Evolutionary conservation across 495 filamentous ascomycete genomes (phyloP).

Genomic region (Neurospora sp.): DNA sequence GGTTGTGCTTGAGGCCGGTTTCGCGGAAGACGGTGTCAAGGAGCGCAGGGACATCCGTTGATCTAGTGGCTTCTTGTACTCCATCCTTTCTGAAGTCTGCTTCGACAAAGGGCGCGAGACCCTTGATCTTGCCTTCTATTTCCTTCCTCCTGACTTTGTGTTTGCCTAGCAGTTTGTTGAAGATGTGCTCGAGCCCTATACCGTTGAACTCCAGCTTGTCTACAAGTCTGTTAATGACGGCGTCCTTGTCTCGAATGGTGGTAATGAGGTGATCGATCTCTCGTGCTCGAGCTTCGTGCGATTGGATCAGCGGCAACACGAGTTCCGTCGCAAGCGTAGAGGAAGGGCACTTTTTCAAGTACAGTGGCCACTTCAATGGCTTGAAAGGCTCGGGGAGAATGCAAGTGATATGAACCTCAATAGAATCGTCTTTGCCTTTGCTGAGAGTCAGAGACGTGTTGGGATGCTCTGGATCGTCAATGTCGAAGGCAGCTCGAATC

Average conservation of each 20-base stretch:
- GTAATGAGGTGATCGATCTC: slow-evolving; percentile 47
- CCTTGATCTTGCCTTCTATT: slow-evolving; percentile 43
- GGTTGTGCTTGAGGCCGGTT: slow-evolving; percentile 15
- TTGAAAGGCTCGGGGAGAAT: slow-evolving; percentile 56
- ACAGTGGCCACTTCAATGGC: slow-evolving; percentile 60
- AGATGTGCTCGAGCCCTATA: slow-evolving; percentile 56
- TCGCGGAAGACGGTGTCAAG: slow-evolving; percentile 26
- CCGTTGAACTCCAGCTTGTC: slow-evolving; percentile 68
- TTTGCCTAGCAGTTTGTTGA: slow-evolving; percentile 53
- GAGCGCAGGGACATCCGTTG: slow-evolving; percentile 25
- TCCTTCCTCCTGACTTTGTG: slow-evolving; percentile 32
- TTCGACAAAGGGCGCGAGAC: slow-evolving; percentile 43
- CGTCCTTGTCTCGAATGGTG: slow-evolving; percentile 66
- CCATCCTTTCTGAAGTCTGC: slow-evolving; percentile 34
- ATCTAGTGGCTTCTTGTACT: slow-evolving; percentile 12
- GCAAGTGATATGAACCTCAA: slow-evolving; percentile 51
- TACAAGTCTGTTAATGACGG: slow-evolving; percentile 59
- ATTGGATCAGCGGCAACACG: slow-evolving; percentile 57
- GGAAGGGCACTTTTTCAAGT: slow-evolving; percentile 45
- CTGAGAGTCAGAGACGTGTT: slow-evolving; percentile 28
- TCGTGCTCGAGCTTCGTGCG: slow-evolving; percentile 39
- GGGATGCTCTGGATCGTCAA: slow-evolving; percentile 23
- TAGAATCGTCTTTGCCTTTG: slow-evolving; percentile 18
- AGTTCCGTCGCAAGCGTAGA: slow-evolving; percentile 48
- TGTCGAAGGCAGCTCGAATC: slow-evolving; percentile 51